Percentiles rank a stretch among this genome's conserved stretches.
Evolutionary conservation across 306 rosid species (phyloP).

Genomic region (Castanea crenata): DNA sequence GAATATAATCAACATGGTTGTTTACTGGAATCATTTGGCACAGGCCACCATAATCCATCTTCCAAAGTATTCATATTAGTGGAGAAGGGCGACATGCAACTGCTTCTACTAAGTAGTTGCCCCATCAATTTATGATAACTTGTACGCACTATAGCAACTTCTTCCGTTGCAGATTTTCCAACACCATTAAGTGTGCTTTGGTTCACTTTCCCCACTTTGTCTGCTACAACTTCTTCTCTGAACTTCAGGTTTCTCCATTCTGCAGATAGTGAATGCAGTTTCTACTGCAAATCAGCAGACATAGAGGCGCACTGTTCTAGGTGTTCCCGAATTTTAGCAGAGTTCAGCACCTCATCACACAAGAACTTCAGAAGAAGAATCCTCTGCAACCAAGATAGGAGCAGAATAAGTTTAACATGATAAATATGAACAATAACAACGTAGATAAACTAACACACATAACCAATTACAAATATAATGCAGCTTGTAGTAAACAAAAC

Average conservation of each 20-base stretch:
- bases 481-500: neutral
- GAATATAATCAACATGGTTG: neutral
- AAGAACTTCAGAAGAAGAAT: slow-evolving; percentile 71
- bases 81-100: slow-evolving; percentile 10
- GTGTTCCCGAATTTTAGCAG: slow-evolving; percentile 72
- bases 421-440: slow-evolving; percentile 1
- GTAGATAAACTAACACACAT: neutral
- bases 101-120: slow-evolving; percentile 28
- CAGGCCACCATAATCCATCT: neutral
- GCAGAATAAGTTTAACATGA: slow-evolving; percentile 7
- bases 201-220: slow-evolving; percentile 65
- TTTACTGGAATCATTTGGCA: neutral
- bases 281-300: slow-evolving; percentile 77
- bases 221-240: slow-evolving; percentile 69
- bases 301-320: slow-evolving; percentile 87
- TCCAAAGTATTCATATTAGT: slow-evolving; percentile 14
- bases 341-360: slow-evolving; percentile 86
- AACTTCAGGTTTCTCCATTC: slow-evolving; percentile 87
- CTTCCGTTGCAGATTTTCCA: slow-evolving; percentile 58
- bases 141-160: slow-evolving; percentile 31
- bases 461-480: neutral
- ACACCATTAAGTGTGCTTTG: slow-evolving; percentile 23
- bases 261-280: slow-evolving; percentile 56
- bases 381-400: slow-evolving; percentile 59
- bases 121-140: slow-evolving; percentile 37